Evolutionary conservation across 257 asterid species (phyloP), one percentile per base, ranked within the genome.

Genomic region (Solanum medicagineum): DNA sequence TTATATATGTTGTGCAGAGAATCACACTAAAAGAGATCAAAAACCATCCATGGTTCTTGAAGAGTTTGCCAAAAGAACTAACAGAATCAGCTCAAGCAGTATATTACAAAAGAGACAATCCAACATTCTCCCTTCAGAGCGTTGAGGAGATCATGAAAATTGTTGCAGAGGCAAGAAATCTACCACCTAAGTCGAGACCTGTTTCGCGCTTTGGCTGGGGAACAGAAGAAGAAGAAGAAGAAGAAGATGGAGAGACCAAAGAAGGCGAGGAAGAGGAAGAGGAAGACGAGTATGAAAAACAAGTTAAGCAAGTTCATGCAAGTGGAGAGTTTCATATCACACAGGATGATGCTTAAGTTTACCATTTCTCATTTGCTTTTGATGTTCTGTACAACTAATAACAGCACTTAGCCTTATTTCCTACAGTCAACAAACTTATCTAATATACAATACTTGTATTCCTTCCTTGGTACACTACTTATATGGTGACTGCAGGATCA

Each of bases 131-230:
- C 63, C 93, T 91, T 85, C 96, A 94, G 36, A 93, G 88, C 84
- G 70, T 87, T 32, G 96, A 94, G 4, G 95, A 93, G 85, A 94
- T 94, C 81, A 94, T 94, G 98, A 91, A 94, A 80, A 93, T 94
- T n/a, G 96, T 93, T 5, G 83, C 88, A 44, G 94, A 91, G 87
- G 97, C 94, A 15, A 89, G 91, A 62, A 91, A 84, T 63, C 94
- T 93, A 3, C 93, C 95, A 6, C 86, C 90, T 3, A 1, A 70
- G 1, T 87, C 95, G 7, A 84, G 86, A 74, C 86, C 89, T 0
- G 62, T 90, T 11, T 81, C 86, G 0, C 91, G 92, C 4, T 93
- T 92, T 70, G 89, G 90, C 13, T 94, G 96, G 97, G 97, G 93
- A 79, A 91, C 75, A 7, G 85, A 91, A 65, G 94, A 87, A 75